phyloP scores from a whole-genome alignment of 805 yeast genomes.

The Lipomyces chichibuensis region DNA sequence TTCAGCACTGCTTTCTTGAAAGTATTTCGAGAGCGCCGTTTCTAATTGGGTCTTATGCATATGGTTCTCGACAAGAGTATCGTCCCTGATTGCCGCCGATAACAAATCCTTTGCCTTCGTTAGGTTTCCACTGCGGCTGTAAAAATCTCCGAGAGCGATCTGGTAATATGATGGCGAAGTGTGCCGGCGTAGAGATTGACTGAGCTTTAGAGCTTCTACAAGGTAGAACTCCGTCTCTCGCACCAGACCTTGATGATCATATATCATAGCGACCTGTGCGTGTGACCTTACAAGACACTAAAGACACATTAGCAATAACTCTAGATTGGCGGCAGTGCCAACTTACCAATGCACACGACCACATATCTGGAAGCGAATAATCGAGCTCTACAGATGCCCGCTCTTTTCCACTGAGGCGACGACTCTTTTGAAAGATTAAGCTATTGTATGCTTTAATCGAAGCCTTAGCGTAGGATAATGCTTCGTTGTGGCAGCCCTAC shows the following conservation, averaged over 20 bases:
- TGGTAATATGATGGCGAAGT: slow-evolving; percentile 34
- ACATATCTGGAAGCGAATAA: background rate
- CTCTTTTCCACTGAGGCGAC: background rate
- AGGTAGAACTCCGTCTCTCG: slow-evolving; percentile 48
- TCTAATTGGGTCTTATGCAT: background rate
- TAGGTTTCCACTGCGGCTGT: slow-evolving; percentile 26
- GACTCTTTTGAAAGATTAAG: background rate
- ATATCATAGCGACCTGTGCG: slow-evolving; percentile 33
- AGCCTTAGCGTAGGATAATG: slow-evolving; percentile 22
- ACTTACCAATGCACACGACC: background rate
- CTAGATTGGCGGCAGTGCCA: background rate
- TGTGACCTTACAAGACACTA: slow-evolving; percentile 37
- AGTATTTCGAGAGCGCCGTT: slow-evolving; percentile 7
- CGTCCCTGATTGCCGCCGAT: background rate
- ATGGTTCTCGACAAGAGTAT: background rate
- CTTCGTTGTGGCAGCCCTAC: slow-evolving; percentile 15
- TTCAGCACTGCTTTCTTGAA: background rate
- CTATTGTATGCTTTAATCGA: slow-evolving; percentile 14
- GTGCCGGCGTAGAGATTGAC: slow-evolving; percentile 33
- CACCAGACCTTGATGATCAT: slow-evolving; percentile 46
- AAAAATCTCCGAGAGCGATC: slow-evolving; percentile 22
- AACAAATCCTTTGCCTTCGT: slow-evolving; percentile 15
- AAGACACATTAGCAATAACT: slow-evolving; percentile 11
- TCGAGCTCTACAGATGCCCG: background rate
- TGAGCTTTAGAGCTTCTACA: slow-evolving; percentile 42